A percentile compares a stretch with the other conserved stretches of the same genome.
phyloP scores from a whole-genome alignment of 1,284 basidiomycete genomes.

The Wallemia hederae region DNA sequence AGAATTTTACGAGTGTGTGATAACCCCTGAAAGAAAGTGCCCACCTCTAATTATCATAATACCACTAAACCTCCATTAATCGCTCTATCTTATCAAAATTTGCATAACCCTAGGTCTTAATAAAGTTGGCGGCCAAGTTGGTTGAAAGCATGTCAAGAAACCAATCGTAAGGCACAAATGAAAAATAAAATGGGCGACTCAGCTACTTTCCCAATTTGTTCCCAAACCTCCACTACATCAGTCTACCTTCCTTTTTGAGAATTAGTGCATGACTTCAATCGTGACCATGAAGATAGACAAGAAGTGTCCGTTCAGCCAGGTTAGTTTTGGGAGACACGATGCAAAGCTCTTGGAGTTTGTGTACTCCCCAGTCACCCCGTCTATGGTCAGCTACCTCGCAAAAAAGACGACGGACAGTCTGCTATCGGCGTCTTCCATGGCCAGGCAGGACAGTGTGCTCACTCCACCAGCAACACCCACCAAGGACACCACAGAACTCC shows the following conservation, averaged over 20 bases:
- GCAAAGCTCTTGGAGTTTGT: constrained; percentile 47
- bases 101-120: neutral
- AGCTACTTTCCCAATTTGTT: no score
- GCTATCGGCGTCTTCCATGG: constrained; percentile 1
- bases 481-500: constrained; percentile 5
- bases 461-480: constrained; percentile 12
- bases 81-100: no score
- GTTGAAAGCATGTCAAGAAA: neutral
- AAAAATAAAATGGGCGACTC: neutral
- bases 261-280: neutral
- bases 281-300: neutral
- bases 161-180: neutral
- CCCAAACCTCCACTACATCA: no score
- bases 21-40: neutral
- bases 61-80: no score
- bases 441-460: constrained; percentile 8
- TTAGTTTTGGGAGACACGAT: constrained; percentile 25
- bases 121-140: neutral
- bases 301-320: neutral
- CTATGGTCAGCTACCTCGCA: constrained; percentile 52
- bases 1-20: neutral
- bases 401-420: constrained; percentile 24
- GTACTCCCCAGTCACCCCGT: constrained; percentile 38
- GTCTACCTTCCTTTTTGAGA: neutral
- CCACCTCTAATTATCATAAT: no score